Conservation (phyloP, 192 early-diverging fungal species). For the Coemansia sp. region DNA sequence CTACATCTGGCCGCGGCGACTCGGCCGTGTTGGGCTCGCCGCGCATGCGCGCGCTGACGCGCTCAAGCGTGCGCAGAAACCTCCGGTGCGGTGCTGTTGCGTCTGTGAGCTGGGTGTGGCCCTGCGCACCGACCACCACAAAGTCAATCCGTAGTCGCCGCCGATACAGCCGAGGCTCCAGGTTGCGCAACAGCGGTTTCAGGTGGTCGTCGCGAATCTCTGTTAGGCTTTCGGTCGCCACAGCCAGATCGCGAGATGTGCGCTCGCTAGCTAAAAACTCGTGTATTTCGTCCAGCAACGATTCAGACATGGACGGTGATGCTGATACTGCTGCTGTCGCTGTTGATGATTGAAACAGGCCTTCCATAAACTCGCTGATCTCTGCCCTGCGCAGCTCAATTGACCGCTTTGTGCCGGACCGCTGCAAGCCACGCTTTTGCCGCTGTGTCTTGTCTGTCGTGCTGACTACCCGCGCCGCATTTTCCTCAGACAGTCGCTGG, state of each 20-base stretch:
- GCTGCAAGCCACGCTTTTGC: conserved; percentile 41
- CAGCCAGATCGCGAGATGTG: conserved; percentile 37
- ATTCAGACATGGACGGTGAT: neutral
- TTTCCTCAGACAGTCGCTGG: conserved; percentile 26
- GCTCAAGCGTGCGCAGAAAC: conserved; percentile 50
- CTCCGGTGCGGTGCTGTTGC: conserved; percentile 43
- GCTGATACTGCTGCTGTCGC: neutral
- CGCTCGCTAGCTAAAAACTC: conserved; percentile 29
- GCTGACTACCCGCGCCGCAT: conserved; percentile 20
- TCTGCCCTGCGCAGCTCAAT: conserved; percentile 51
- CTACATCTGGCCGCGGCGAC: conserved; percentile 24
- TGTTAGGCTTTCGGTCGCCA: conserved; percentile 52
- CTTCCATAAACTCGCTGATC: conserved; percentile 49
- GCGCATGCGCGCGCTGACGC: conserved; percentile 40
- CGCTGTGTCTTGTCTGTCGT: conserved; percentile 6
- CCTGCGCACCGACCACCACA: conserved; percentile 41
- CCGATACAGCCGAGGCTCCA: conserved; percentile 53
- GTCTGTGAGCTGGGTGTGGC: conserved; percentile 22
- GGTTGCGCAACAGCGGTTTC: conserved; percentile 54
- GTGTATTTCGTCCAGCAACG: conserved; percentile 25
- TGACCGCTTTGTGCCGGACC: conserved; percentile 45
- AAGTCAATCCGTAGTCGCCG: conserved; percentile 53
- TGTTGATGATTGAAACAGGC: conserved; percentile 23
- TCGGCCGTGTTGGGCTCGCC: conserved; percentile 26
- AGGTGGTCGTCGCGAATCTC: conserved; percentile 55